These are phyloP conservation scores for Imleria badia DNA, from an alignment of 768 basidiomycete species.

Conservation along the genomic window DNA sequence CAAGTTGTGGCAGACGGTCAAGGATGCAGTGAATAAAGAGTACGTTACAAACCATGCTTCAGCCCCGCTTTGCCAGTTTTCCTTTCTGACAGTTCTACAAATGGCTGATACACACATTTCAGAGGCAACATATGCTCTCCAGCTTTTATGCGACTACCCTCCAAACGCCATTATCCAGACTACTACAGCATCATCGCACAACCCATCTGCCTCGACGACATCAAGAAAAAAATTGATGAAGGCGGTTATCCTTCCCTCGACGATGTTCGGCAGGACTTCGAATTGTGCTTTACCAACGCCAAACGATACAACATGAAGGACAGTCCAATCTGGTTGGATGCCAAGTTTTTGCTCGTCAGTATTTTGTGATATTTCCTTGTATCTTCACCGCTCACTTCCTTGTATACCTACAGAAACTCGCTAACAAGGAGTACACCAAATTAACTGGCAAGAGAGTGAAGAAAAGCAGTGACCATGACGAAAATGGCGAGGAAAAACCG, in stretches of 20 bases:
- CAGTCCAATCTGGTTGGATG: constrained; percentile 77
- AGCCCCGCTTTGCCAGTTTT: constrained; percentile 40
- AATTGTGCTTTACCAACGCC: constrained; percentile 77
- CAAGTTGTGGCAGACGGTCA: constrained; percentile 74
- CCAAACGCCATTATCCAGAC: constrained; percentile 76
- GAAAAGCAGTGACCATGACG: constrained; percentile 39
- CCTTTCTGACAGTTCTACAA: constrained; percentile 40
- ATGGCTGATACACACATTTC: constrained; percentile 29
- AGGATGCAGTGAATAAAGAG: constrained; percentile 86
- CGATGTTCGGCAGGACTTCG: constrained; percentile 68
- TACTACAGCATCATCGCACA: constrained; percentile 79
- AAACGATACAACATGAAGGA: constrained; percentile 81
- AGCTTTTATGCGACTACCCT: constrained; percentile 68
- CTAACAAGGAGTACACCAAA: constrained; percentile 44
- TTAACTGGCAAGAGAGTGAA: constrained; percentile 44
- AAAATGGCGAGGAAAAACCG: constrained; percentile 39
- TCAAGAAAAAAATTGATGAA: constrained; percentile 73
- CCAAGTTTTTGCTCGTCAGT: constrained; percentile 77
- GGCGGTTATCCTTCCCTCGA: constrained; percentile 61
- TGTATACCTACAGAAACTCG: constrained; percentile 42
- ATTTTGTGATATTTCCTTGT: neutral
- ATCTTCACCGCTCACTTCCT: neutral
- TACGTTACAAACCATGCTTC: constrained; percentile 57
- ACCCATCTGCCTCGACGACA: constrained; percentile 87
- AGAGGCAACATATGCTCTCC: constrained; percentile 65